Base-by-base conservation (phyloP, 1,284 basidiomycete species). In the Ganoderma meredithae region DNA sequence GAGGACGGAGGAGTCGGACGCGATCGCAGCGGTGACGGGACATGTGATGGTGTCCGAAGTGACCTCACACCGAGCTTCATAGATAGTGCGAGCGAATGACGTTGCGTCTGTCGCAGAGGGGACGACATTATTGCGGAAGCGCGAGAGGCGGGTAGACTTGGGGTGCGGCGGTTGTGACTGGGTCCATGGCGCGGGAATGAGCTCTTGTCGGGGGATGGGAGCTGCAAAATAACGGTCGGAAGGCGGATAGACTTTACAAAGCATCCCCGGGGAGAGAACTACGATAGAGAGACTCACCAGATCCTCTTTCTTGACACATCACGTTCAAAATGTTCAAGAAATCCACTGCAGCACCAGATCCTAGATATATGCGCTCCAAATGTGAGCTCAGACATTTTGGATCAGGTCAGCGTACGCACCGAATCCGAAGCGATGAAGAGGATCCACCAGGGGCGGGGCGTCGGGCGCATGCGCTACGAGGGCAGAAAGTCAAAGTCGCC, bases 391-490 rank as follows among this genome's bases (percentile, higher is more conserved):
- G n/a, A 6, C 2, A 49, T 15, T 27, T 15, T 27, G 0, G n/a
- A n/a, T 8, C 40, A n/a, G 5, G 62, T 1, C 2, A 33, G 27
- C 15, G 15, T 5, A 55, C 52, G 15, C 25, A 64, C 62, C 66
- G 44, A 67, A 10, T 8, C 36, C n/a, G 17, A 67, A 17, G 27
- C 36, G 25, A 22, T 63, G 40, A 15, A 65, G 22, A 10, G 36
- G 33, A 19, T 67, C 66, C 49, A 36, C 22, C 7, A 67, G 27
- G 22, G 47, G 66, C 13, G 66, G 61, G 0, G 31, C 12, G 0
- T 33, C 53, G 12, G 27, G 17, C 3, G 69, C 67, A 64, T 81
- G 79, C 3, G 80, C 78, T 79, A 81, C 1, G 79, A 81, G 5
- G 72, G 73, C 39, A 81, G 61, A 59, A 70, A 74, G 25, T 73